Conservation (phyloP, 2,329 filamentous ascomycete genomes). For the Talaromyces sp. region DNA sequence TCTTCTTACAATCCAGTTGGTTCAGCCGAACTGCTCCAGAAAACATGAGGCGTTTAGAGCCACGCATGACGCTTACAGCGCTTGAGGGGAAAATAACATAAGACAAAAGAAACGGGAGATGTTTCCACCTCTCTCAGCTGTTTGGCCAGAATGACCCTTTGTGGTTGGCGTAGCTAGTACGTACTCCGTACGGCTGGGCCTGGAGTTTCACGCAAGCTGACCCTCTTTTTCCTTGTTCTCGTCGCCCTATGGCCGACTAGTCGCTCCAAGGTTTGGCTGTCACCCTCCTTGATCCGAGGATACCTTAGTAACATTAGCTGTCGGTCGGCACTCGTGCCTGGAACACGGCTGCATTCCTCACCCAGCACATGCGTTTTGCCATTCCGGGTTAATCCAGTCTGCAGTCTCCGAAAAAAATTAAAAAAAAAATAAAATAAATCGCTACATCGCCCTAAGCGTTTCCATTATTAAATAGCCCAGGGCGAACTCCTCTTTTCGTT, state of each 20-base stretch:
- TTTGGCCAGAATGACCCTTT: not conserved
- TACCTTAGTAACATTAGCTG: too few species aligned
- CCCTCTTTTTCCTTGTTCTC: not conserved
- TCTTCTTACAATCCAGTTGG: not conserved
- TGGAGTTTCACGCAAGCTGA: not conserved
- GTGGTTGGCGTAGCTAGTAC: not conserved
- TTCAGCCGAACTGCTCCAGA: not conserved
- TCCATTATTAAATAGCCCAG: not conserved
- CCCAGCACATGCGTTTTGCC: not conserved
- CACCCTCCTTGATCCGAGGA: not conserved
- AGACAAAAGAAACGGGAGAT: not conserved
- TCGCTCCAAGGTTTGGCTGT: not conserved
- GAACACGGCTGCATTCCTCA: not conserved
- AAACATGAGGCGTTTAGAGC: not conserved
- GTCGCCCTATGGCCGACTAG: not conserved
- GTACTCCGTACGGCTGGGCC: not conserved
- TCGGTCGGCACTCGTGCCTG: not conserved
- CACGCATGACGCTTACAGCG: not conserved
- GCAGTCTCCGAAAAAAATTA: not conserved
- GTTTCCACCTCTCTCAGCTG: not conserved
- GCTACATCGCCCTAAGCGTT: not conserved
- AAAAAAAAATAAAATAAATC: not conserved
- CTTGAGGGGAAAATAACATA: not conserved
- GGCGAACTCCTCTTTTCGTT: not conserved
- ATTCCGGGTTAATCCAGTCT: not conserved